Evolutionary conservation across 805 yeast species (phyloP).

Genomic region (Diddensiella caesifluorescens): DNA sequence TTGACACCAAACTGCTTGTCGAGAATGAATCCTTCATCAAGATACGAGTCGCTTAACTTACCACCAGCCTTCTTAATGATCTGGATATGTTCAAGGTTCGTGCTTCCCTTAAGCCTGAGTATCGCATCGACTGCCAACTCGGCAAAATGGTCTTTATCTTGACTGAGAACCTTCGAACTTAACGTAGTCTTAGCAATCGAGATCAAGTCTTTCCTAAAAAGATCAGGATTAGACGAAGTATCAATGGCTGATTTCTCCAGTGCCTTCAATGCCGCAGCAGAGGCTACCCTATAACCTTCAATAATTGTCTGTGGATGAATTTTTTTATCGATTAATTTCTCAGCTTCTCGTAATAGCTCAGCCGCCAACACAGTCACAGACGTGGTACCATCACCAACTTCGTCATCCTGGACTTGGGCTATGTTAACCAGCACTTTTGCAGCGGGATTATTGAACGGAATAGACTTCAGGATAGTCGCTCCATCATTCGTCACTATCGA

Average conservation of each 20-base stretch:
- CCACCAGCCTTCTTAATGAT: slow-evolving; percentile 93
- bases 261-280: slow-evolving; percentile 77
- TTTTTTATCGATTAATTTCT: slow-evolving; percentile 85
- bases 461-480: slow-evolving; percentile 89
- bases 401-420: slow-evolving; percentile 94
- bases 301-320: slow-evolving; percentile 98
- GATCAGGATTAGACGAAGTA: slow-evolving; percentile 50
- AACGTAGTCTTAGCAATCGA: slow-evolving; percentile 90
- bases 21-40: slow-evolving; percentile 93
- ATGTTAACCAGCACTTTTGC: slow-evolving; percentile 93
- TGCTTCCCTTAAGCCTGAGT: slow-evolving; percentile 76
- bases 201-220: slow-evolving; percentile 69
- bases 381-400: slow-evolving; percentile 98
- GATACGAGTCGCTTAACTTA: slow-evolving; percentile 79
- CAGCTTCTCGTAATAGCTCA: slow-evolving; percentile 86
- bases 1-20: slow-evolving; percentile 90
- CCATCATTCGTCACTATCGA: slow-evolving; percentile 95
- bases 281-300: slow-evolving; percentile 89
- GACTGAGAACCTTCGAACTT: slow-evolving; percentile 89
- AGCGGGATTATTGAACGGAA: slow-evolving; percentile 96
- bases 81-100: slow-evolving; percentile 88
- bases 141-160: slow-evolving; percentile 86
- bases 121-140: slow-evolving; percentile 92
- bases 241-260: slow-evolving; percentile 73
- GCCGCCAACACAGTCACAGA: slow-evolving; percentile 95